A percentile compares a stretch with the other conserved stretches of the same genome.
phyloP scores from a whole-genome alignment of 306 rosid species.

The Begonia masoniana region DNA sequence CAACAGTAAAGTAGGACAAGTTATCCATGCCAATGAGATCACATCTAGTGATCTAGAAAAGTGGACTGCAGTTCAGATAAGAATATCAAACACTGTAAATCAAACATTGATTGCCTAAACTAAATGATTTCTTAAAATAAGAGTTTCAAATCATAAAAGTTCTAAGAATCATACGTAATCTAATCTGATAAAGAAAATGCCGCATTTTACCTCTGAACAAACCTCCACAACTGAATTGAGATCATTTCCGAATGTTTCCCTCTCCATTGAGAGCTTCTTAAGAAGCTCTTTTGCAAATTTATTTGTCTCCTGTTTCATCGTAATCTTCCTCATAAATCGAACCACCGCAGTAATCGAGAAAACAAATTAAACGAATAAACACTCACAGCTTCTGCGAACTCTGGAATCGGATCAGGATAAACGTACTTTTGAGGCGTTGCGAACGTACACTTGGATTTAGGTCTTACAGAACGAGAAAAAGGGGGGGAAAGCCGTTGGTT shows the following conservation, averaged over 20 bases:
- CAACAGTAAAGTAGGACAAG: too few species aligned
- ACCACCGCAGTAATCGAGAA: neutral
- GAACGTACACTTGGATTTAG: constrained; percentile 11
- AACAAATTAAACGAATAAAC: neutral
- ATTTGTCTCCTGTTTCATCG: constrained; percentile 35
- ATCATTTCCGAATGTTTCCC: constrained; percentile 43
- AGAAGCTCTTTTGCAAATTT: constrained; percentile 41
- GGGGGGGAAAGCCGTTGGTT: constrained; percentile 1
- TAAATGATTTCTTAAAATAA: neutral
- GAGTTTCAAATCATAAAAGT: too few species aligned
- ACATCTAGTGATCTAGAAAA: too few species aligned
- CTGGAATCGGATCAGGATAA: constrained; percentile 51
- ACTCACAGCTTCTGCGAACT: constrained; percentile 37
- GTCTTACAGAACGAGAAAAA: constrained; percentile 5
- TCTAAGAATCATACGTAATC: neutral
- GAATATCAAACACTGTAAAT: too few species aligned
- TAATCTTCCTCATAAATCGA: neutral
- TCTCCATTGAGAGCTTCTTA: constrained; percentile 33
- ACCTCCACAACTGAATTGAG: constrained; percentile 35
- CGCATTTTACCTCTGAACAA: constrained; percentile 35
- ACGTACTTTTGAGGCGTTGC: constrained; percentile 18
- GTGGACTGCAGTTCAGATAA: too few species aligned
- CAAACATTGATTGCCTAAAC: too few species aligned
- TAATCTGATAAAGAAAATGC: neutral
- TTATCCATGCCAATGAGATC: too few species aligned